phyloP scores from a whole-genome alignment of 768 basidiomycete genomes.

The Leccinum boreale region DNA sequence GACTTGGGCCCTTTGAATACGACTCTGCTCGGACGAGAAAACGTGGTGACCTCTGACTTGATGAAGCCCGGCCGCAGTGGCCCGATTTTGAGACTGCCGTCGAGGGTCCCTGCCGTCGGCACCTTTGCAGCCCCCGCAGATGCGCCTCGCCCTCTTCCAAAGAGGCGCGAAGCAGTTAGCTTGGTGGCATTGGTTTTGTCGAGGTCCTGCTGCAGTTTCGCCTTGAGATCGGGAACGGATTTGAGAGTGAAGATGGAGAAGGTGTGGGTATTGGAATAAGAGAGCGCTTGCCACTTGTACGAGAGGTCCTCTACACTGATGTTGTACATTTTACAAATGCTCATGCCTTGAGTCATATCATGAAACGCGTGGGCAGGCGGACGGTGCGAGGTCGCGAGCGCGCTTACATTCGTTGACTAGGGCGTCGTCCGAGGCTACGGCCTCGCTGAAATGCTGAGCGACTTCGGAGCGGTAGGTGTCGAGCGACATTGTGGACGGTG shows the following conservation, averaged over 20 bases:
- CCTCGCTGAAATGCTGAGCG: conserved; percentile 24
- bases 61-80: conserved; percentile 7
- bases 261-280: conserved; percentile 25
- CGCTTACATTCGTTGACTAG: conserved; percentile 52
- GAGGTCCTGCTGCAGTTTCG: conserved; percentile 43
- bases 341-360: conserved; percentile 43
- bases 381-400: not conserved
- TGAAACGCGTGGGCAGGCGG: conserved; percentile 12
- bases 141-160: conserved; percentile 14
- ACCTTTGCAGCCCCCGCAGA: not conserved
- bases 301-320: conserved; percentile 49
- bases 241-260: conserved; percentile 48
- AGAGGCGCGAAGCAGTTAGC: conserved; percentile 29
- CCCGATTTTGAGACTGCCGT: conserved; percentile 15
- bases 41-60: conserved; percentile 15
- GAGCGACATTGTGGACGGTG: conserved; percentile 18
- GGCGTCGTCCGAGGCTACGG: conserved; percentile 38
- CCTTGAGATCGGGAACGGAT: conserved; percentile 43
- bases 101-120: conserved; percentile 2
- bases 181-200: conserved; percentile 27
- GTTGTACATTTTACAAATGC: conserved; percentile 63
- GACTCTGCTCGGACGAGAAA: conserved; percentile 29
- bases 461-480: conserved; percentile 20
- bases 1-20: conserved; percentile 28
- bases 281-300: conserved; percentile 67